Evolutionary conservation across 1,284 basidiomycete genomes (phyloP).

Genomic region (Meira nashicola): DNA sequence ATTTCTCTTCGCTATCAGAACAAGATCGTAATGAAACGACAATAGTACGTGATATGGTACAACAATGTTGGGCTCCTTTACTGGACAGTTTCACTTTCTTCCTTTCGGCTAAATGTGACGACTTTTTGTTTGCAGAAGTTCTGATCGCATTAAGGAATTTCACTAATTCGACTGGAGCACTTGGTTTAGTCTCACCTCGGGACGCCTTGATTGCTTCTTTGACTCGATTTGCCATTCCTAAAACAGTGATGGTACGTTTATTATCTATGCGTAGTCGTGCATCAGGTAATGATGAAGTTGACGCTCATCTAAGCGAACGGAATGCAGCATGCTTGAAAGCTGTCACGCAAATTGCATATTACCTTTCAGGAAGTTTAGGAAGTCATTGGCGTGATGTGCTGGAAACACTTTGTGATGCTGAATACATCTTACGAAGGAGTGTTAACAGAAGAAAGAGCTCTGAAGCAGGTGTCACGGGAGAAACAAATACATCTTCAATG

Average conservation of each 20-base stretch:
- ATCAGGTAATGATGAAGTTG: not conserved
- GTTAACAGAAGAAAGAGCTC: not conserved
- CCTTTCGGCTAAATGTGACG: conserved; percentile 79
- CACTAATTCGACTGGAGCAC: conserved; percentile 81
- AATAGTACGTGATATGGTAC: conserved; percentile 12
- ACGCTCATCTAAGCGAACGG: conserved; percentile 56
- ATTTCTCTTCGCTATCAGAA: conserved; percentile 55
- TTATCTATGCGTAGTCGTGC: not conserved
- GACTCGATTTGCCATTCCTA: conserved; percentile 78
- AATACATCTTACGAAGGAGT: conserved; percentile 15
- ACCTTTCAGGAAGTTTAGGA: conserved; percentile 76
- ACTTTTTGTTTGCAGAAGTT: conserved; percentile 78
- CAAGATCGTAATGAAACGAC: conserved; percentile 1
- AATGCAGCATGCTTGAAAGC: conserved; percentile 87
- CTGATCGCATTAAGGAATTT: conserved; percentile 75
- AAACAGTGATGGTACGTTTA: not conserved
- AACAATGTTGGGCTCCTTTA: conserved; percentile 13
- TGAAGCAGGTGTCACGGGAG: not conserved
- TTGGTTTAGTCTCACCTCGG: conserved; percentile 76
- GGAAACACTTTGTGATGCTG: conserved; percentile 56
- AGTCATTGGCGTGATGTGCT: conserved; percentile 86
- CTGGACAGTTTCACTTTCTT: conserved; percentile 65
- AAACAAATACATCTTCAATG: not conserved
- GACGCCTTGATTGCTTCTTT: conserved; percentile 85
- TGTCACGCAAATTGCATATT: conserved; percentile 70